A percentile compares a stretch with the other conserved stretches of the same genome.
Evolutionary conservation across 2,329 filamentous ascomycete genomes (phyloP).

Genomic region (Aspergillus sp.): DNA sequence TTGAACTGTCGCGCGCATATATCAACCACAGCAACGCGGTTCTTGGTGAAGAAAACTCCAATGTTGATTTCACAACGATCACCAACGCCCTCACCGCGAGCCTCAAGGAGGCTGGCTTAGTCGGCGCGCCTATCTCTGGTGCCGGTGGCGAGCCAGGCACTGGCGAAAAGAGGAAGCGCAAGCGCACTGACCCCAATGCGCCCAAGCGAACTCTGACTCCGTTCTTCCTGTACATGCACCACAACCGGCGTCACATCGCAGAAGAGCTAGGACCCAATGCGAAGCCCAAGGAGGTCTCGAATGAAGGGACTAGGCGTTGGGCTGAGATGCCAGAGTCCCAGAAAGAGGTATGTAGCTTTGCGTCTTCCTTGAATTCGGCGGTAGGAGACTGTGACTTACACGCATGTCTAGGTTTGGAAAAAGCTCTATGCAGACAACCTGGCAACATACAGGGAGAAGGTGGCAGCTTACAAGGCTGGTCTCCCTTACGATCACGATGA

Average conservation of each 20-base stretch:
- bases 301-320: constrained; percentile 86
- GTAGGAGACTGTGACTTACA: constrained; percentile 10
- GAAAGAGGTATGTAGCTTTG: constrained; percentile 60
- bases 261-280: constrained; percentile 72
- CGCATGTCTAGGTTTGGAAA: constrained; percentile 51
- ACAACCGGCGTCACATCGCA: constrained; percentile 79
- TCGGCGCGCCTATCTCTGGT: constrained; percentile 40
- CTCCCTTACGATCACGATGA: constrained; percentile 45
- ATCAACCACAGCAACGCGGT: constrained; percentile 85
- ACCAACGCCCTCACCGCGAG: constrained; percentile 42
- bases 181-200: constrained; percentile 86
- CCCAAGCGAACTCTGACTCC: constrained; percentile 92
- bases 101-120: constrained; percentile 46
- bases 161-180: constrained; percentile 81
- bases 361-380: neutral
- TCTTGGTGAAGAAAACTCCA: constrained; percentile 60
- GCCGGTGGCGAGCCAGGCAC: constrained; percentile 52
- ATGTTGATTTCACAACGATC: constrained; percentile 53
- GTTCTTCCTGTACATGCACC: constrained; percentile 93
- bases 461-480: constrained; percentile 58
- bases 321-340: constrained; percentile 70
- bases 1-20: constrained; percentile 78
- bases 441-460: constrained; percentile 56
- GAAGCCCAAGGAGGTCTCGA: constrained; percentile 82
- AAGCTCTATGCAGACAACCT: constrained; percentile 59